Percentiles rank a stretch among this genome's conserved stretches.
Conservation (phyloP, 352 stramenopile species). For the Achlya hypogyna region DNA sequence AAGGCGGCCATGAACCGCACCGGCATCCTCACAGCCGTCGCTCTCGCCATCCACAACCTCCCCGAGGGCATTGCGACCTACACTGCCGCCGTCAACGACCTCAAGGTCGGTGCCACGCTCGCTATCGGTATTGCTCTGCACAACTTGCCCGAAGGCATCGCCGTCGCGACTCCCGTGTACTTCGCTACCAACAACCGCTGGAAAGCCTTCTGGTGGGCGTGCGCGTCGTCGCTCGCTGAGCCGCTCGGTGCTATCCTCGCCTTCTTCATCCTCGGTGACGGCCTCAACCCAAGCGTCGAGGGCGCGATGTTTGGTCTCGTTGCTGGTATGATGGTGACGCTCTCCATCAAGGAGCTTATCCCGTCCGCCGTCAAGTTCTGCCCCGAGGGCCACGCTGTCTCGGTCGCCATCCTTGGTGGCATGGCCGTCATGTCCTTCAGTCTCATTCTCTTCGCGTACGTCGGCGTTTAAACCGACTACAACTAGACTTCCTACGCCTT, state of each 20-base stretch:
- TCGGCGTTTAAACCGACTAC: conserved; percentile 28
- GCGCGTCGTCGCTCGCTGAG: conserved; percentile 85
- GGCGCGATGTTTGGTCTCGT: conserved; percentile 89
- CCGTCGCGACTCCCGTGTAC: conserved; percentile 93
- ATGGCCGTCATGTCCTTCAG: conserved; percentile 85
- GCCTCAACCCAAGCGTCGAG: conserved; percentile 59
- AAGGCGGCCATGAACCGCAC: conserved; percentile 52
- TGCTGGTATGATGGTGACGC: conserved; percentile 90
- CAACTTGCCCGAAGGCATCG: conserved; percentile 96
- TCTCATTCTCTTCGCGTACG: conserved; percentile 83
- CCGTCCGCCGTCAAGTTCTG: conserved; percentile 88
- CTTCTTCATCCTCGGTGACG: conserved; percentile 73
- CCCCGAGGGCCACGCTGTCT: conserved; percentile 67
- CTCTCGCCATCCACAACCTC: conserved; percentile 93
- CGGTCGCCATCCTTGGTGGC: conserved; percentile 63
- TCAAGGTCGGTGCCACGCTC: conserved; percentile 83
- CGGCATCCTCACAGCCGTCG: conserved; percentile 87
- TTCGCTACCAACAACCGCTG: conserved; percentile 92
- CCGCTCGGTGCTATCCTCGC: conserved; percentile 83
- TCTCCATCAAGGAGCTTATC: conserved; percentile 87
- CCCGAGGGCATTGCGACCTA: conserved; percentile 94
- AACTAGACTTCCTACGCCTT: no score
- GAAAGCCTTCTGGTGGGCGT: conserved; percentile 92
- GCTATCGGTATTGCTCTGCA: conserved; percentile 93
- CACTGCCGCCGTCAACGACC: conserved; percentile 83